A percentile compares a stretch with the other conserved stretches of the same genome.
Conservation (phyloP, 2,329 filamentous ascomycete species). For the Echinosphaeria canescens region DNA sequence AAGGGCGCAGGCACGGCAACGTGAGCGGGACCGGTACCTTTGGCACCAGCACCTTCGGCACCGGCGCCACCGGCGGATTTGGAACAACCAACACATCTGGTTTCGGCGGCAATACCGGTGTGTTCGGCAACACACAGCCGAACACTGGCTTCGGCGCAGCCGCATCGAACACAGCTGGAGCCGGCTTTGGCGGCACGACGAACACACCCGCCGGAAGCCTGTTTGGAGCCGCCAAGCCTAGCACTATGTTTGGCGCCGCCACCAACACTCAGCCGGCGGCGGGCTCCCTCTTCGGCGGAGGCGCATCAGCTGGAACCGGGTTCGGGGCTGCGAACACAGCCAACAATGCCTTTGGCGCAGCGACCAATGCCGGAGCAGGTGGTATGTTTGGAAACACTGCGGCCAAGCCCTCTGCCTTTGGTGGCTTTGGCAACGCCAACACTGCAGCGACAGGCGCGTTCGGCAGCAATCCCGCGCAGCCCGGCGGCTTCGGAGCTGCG, state of each 20-base stretch:
- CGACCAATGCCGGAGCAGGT: slow-evolving; percentile 3
- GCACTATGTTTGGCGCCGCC: background rate
- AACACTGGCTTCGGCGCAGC: slow-evolving; percentile 10
- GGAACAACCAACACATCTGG: slow-evolving; percentile 18
- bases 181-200: background rate
- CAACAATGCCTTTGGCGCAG: slow-evolving; percentile 3
- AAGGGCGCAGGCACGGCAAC: slow-evolving; percentile 70
- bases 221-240: slow-evolving; percentile 14
- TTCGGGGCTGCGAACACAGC: slow-evolving; percentile 9
- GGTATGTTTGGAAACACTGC: slow-evolving; percentile 11
- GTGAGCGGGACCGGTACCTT: slow-evolving; percentile 70
- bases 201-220: slow-evolving; percentile 12
- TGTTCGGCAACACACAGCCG: slow-evolving; percentile 10
- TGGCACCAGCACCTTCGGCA: slow-evolving; percentile 31
- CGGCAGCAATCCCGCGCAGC: background rate
- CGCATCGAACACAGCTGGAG: slow-evolving; percentile 5
- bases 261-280: slow-evolving; percentile 4
- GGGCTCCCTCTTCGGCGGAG: too few species aligned
- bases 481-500: background rate
- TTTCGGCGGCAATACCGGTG: slow-evolving; percentile 16
- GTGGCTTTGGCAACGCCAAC: slow-evolving; percentile 12
- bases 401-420: slow-evolving; percentile 17
- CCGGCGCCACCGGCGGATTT: slow-evolving; percentile 29
- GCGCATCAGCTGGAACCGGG: too few species aligned
- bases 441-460: background rate